Conservation (phyloP, 495 filamentous ascomycete species). For the Glutinoglossum americanum region DNA sequence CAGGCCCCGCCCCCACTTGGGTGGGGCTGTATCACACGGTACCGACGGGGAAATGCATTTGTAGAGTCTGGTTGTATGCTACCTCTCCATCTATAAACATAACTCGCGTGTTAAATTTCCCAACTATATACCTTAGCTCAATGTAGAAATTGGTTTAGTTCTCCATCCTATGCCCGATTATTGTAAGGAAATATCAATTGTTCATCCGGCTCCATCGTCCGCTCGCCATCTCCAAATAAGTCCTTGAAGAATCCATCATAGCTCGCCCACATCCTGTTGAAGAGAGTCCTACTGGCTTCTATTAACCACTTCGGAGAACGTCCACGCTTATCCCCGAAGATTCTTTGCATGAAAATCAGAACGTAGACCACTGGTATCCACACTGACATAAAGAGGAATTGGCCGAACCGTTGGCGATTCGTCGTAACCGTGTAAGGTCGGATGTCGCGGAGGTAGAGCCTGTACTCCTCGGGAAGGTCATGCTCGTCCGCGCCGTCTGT, state of each 20-base stretch:
- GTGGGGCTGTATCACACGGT: too few relatives aligned
- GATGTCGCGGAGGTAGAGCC: conserved; percentile 39
- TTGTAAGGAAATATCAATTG: neutral
- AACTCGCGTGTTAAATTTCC: too few relatives aligned
- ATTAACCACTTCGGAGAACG: conserved; percentile 44
- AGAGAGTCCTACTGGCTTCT: conserved; percentile 22
- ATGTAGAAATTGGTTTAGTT: too few relatives aligned
- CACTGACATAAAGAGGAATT: conserved; percentile 30
- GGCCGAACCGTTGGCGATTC: conserved; percentile 39
- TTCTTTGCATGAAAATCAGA: conserved; percentile 23
- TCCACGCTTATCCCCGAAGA: conserved; percentile 40
- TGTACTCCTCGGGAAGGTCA: conserved; percentile 52
- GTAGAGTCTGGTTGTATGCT: too few relatives aligned
- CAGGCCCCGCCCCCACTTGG: too few relatives aligned
- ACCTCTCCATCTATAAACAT: too few relatives aligned
- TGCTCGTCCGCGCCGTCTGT: conserved; percentile 57
- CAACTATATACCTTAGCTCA: too few relatives aligned
- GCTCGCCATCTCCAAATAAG: conserved; percentile 76
- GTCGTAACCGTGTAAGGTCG: conserved; percentile 49
- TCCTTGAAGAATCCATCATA: conserved; percentile 50
- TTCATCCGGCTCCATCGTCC: conserved; percentile 25
- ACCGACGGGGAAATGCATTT: too few relatives aligned
- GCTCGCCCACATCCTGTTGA: conserved; percentile 39
- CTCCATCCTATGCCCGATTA: neutral
- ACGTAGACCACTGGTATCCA: conserved; percentile 37